Percentiles rank a stretch among this genome's conserved stretches.
Conservation (phyloP, 106 monocot species). For the Ottelia alismoides region DNA sequence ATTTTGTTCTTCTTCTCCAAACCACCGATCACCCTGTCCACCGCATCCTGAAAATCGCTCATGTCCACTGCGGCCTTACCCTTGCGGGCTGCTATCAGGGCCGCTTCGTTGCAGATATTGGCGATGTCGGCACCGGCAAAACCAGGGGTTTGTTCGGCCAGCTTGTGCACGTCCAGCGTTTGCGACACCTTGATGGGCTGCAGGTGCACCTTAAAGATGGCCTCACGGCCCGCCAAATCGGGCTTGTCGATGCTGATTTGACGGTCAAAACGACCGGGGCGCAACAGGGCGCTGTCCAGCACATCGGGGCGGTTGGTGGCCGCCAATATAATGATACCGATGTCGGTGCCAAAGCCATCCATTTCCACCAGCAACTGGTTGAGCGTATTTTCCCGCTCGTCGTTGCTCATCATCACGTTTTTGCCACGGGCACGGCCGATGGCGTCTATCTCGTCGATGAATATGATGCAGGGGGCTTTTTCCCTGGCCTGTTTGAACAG, state of each 20-base stretch:
- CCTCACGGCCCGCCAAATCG: constrained; percentile 87
- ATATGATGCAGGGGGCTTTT: constrained; percentile 81
- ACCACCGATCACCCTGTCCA: constrained; percentile 88
- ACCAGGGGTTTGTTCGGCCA: constrained; percentile 94
- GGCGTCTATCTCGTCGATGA: constrained; percentile 92
- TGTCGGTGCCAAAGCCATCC: constrained; percentile 90
- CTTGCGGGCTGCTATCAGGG: constrained; percentile 71
- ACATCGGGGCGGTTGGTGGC: constrained; percentile 89
- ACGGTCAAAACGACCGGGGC: constrained; percentile 94
- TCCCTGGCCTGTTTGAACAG: constrained; percentile 89
- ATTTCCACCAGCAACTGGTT: constrained; percentile 90
- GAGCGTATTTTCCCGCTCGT: constrained; percentile 87
- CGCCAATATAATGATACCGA: constrained; percentile 84
- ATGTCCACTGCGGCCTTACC: constrained; percentile 49
- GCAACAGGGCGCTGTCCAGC: constrained; percentile 78
- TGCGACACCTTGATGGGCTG: constrained; percentile 82
- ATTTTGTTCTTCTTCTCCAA: constrained; percentile 98
- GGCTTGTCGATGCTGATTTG: constrained; percentile 85
- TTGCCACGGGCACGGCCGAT: constrained; percentile 83
- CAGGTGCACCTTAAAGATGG: constrained; percentile 80
- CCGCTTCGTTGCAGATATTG: constrained; percentile 95
- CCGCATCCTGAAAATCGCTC: constrained; percentile 86
- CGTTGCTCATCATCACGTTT: constrained; percentile 75
- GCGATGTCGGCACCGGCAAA: constrained; percentile 98
- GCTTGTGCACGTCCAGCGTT: constrained; percentile 63